Base-by-base conservation (phyloP, 2,329 filamentous ascomycete species). In the Verticillium klebahnii region DNA sequence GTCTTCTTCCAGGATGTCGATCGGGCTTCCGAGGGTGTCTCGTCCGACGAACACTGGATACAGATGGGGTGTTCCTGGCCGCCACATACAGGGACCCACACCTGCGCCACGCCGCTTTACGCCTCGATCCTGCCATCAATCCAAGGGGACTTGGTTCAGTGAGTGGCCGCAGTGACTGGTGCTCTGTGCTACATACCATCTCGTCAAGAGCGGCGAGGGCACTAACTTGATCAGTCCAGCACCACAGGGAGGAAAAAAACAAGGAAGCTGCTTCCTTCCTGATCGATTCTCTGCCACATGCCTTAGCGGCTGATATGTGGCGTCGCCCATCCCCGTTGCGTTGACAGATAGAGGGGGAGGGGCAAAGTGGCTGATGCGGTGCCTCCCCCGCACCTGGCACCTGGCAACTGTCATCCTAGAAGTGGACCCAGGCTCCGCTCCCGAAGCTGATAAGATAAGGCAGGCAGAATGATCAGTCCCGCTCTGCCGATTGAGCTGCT, bases 291-390 rank as follows among this genome's bases (percentile, higher is more conserved):
- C 9, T 54, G 19, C 25, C 50, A 25, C 50, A 25, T 54, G 50
- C 50, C 50, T 54, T 40, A 40, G 37, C 37, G 37, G 37, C 37
- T 40, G 37, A n/a, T 40, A n/a, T 15, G 37, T 40, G 37, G 37
- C 37, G 37, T 40, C 17, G 37, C 37, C 23, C n/a, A n/a, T 14
- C 50, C 19, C 50, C 39, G 17, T 14, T 8, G 15, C 39, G 40
- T 23, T n/a, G 40, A 19, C 19, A n/a, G 17, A 23, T 7, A 50
- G 40, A 23, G 40, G 40, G n/a, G 40, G 56, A 58, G 56, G 56
- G 56, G 56, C 56, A 58, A 45, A 37, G 58, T 59, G 58, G 58
- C 58, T 59, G 32, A 40, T 59, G 32, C 45, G n/a, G 23, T n/a
- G 40, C 40, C 40, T 50, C 40, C 40, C 19, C 11, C 58, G 36